Evolutionary conservation across 225 moss, liverwort and hornwort genomes (phyloP).

Genomic region (Takakia lepidozioides): DNA sequence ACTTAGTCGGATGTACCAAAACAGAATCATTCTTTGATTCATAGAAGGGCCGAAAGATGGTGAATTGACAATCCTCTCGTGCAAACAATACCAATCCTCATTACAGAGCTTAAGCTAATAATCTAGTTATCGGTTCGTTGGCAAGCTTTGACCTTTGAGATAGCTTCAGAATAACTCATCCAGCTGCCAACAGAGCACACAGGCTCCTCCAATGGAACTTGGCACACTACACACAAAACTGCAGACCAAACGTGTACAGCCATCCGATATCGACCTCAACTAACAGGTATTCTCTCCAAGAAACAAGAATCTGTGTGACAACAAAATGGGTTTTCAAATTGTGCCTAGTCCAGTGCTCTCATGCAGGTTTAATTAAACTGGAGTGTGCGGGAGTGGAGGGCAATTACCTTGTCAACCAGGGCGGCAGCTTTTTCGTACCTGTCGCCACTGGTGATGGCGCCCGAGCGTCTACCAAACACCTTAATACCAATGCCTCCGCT

Average conservation of each 20-base stretch:
- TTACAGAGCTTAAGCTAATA: no score
- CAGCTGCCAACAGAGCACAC: no score
- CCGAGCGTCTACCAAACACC: constrained; percentile 43
- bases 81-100: no score
- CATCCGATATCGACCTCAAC: not conserved
- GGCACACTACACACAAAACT: no score
- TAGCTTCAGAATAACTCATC: no score
- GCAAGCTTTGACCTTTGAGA: not conserved
- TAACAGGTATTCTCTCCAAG: not conserved
- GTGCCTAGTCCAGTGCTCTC: not conserved
- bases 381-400: not conserved
- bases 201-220: no score
- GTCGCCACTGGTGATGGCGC: constrained; percentile 54
- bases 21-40: no score
- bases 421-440: constrained; percentile 83
- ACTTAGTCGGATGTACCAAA: constrained; percentile 64
- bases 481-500: constrained; percentile 5
- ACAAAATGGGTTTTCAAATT: not conserved
- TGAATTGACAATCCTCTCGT: no score
- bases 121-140: no score
- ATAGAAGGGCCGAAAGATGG: not conserved
- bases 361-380: not conserved
- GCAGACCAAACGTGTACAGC: not conserved
- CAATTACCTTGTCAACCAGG: constrained; percentile 77
- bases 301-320: no score